These are phyloP conservation scores for Skeletonema menzelii DNA, from an alignment of 108 stramenopile genomes.

Conservation along the genomic window DNA sequence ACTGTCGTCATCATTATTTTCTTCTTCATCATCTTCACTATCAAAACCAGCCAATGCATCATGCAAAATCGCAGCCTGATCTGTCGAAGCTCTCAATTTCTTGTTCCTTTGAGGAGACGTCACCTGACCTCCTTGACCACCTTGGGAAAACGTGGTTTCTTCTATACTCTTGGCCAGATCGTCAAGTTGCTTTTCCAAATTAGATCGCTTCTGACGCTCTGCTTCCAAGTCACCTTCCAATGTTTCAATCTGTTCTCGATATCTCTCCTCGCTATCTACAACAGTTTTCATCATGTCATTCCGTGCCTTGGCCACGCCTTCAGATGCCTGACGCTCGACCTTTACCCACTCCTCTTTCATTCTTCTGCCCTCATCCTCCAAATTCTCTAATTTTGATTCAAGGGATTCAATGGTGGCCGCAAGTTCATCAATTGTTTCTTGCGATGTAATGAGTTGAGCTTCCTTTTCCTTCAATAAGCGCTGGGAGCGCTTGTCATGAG, in stretches of 20 bases:
- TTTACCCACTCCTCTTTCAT: constrained; percentile 55
- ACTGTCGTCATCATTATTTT: constrained; percentile 26
- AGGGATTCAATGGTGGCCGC: constrained; percentile 40
- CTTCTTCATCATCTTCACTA: constrained; percentile 60
- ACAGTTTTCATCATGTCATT: constrained; percentile 79
- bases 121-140: constrained; percentile 8
- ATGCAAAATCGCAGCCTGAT: constrained; percentile 75
- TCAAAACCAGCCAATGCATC: constrained; percentile 62
- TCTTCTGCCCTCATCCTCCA: constrained; percentile 47
- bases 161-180: constrained; percentile 59
- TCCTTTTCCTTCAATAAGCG: constrained; percentile 57
- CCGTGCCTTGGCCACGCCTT: constrained; percentile 65
- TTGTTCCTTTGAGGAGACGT: constrained; percentile 47
- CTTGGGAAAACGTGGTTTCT: constrained; percentile 17
- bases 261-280: constrained; percentile 79
- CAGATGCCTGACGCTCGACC: constrained; percentile 66
- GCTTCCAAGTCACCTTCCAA: constrained; percentile 57
- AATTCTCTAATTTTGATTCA: constrained; percentile 40
- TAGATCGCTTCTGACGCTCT: constrained; percentile 60
- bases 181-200: constrained; percentile 67
- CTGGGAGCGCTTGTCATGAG: constrained; percentile 51
- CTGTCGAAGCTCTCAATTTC: constrained; percentile 55
- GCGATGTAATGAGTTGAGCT: constrained; percentile 39
- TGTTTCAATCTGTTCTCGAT: constrained; percentile 60
- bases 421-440: constrained; percentile 51